A percentile compares a stretch with the other conserved stretches of the same genome.
Evolutionary conservation across 805 yeast species (phyloP).

Genomic region (Hermanozyma aechmeae): DNA sequence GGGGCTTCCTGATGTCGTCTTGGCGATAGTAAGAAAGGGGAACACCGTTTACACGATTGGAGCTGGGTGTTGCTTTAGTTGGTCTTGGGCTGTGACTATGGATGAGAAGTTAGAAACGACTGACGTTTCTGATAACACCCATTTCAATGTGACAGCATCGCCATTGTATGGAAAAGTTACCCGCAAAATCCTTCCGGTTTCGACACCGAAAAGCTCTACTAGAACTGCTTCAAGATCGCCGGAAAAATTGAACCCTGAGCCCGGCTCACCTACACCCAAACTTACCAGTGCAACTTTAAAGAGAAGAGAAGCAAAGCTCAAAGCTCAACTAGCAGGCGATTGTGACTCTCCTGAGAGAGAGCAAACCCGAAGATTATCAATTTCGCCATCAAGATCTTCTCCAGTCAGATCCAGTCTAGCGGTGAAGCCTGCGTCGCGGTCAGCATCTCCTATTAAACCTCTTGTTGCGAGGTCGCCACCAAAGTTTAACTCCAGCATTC

Average conservation of each 20-base stretch:
- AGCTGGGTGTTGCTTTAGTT: too few relatives aligned
- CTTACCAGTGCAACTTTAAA: conserved; percentile 23
- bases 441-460: conserved; percentile 4
- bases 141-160: neutral
- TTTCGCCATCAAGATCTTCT: conserved; percentile 1
- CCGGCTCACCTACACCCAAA: conserved; percentile 13
- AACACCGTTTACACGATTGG: too few relatives aligned
- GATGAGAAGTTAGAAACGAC: too few relatives aligned
- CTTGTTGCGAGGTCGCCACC: conserved; percentile 10
- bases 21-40: conserved; percentile 25
- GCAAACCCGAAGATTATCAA: neutral
- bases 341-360: neutral
- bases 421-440: conserved; percentile 1
- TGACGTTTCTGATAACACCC: too few relatives aligned
- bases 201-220: conserved; percentile 3
- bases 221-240: conserved; percentile 2
- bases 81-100: too few relatives aligned
- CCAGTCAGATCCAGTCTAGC: conserved; percentile 1
- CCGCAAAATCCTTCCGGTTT: conserved; percentile 18
- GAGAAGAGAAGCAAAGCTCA: conserved; percentile 20
- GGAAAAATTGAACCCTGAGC: conserved; percentile 1
- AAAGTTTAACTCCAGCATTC: conserved; percentile 1
- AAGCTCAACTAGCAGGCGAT: conserved; percentile 2
- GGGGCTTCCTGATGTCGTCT: conserved; percentile 43
- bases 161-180: conserved; percentile 21